phyloP scores from a whole-genome alignment of 2,329 filamentous ascomycete species.

The Dothistroma pini region DNA sequence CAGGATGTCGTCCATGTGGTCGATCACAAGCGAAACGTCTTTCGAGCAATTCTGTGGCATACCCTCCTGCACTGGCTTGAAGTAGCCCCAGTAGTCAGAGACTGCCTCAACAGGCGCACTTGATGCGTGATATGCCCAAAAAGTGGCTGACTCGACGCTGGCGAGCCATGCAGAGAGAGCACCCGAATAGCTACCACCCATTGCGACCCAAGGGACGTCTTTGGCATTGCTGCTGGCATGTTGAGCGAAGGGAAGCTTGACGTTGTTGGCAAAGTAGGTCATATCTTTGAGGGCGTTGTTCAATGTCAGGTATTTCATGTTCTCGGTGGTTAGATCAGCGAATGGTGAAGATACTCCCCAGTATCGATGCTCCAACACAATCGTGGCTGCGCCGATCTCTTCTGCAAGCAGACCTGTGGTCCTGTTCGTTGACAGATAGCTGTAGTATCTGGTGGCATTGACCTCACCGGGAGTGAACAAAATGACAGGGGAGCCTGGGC shows the following conservation, averaged over 20 bases:
- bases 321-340: conserved; percentile 49
- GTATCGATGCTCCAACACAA: conserved; percentile 58
- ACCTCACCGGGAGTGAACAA: conserved; percentile 47
- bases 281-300: conserved; percentile 54
- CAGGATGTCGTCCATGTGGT: conserved; percentile 45
- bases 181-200: conserved; percentile 56
- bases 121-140: conserved; percentile 59
- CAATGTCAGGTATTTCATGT: conserved; percentile 53
- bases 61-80: conserved; percentile 53
- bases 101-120: conserved; percentile 56
- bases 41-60: conserved; percentile 58
- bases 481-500: conserved; percentile 51
- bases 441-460: conserved; percentile 45
- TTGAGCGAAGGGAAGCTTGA: conserved; percentile 52
- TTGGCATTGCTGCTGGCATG: conserved; percentile 48
- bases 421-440: conserved; percentile 50
- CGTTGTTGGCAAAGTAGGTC: conserved; percentile 52
- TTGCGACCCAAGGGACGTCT: conserved; percentile 54
- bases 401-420: conserved; percentile 52
- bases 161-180: conserved; percentile 56
- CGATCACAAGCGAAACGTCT: conserved; percentile 51
- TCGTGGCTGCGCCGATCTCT: conserved; percentile 51
- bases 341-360: conserved; percentile 57
- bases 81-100: conserved; percentile 58
- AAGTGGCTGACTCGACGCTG: conserved; percentile 51